Percentiles rank a stretch among this genome's conserved stretches.
phyloP scores from a whole-genome alignment of 148 eudicot species.

The Rhododendron molle region DNA sequence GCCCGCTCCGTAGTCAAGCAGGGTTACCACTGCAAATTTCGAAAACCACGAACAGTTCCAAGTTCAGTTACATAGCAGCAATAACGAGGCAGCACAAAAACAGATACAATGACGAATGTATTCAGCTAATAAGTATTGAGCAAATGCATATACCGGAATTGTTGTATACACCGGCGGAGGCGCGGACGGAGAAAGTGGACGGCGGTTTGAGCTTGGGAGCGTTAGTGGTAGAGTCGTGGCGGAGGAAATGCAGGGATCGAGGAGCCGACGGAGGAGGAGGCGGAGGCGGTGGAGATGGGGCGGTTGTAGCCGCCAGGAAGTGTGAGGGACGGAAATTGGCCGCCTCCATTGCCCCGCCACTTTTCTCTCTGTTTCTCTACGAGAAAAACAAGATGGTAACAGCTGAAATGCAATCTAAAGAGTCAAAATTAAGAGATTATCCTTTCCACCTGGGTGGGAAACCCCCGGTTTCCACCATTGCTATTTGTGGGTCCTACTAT shows the following conservation, averaged over 20 bases:
- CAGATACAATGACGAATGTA: neutral
- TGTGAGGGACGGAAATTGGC: conserved; percentile 20
- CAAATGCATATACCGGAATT: conserved; percentile 37
- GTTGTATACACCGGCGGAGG: conserved; percentile 30
- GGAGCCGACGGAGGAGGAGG: neutral
- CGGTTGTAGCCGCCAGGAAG: neutral
- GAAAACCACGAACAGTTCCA: neutral
- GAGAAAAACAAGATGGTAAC: neutral
- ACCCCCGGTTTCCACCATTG: too few relatives aligned
- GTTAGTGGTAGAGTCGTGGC: neutral
- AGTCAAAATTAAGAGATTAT: neutral
- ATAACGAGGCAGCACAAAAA: neutral
- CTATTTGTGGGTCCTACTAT: too few relatives aligned
- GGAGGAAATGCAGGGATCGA: conserved; percentile 15
- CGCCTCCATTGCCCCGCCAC: conserved; percentile 23
- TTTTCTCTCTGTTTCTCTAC: neutral
- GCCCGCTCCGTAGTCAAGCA: conserved; percentile 98
- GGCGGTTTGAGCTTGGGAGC: conserved; percentile 31
- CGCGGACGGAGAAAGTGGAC: conserved; percentile 33
- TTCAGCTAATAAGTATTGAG: neutral
- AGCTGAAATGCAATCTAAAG: neutral
- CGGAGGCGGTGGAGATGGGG: neutral
- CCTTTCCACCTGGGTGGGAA: too few relatives aligned
- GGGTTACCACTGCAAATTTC: conserved; percentile 57
- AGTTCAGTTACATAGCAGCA: neutral